phyloP scores from a whole-genome alignment of 1,139 yeast species.

The Blastobotrys serpentis region DNA sequence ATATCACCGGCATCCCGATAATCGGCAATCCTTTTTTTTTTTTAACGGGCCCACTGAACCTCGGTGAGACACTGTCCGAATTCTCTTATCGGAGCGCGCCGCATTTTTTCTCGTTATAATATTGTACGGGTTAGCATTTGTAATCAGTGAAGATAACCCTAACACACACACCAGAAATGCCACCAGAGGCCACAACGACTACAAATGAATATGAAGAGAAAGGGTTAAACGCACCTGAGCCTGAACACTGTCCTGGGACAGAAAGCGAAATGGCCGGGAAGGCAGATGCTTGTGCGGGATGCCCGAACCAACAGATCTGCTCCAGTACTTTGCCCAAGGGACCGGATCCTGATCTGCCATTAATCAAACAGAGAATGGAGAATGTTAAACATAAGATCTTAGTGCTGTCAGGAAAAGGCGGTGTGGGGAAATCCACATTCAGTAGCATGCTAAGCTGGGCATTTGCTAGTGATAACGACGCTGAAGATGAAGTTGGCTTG shows the following conservation, averaged over 20 bases:
- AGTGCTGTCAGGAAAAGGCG: conserved; percentile 94
- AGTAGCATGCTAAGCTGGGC: conserved; percentile 97
- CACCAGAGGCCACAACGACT: conserved; percentile 7
- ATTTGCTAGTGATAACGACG: conserved; percentile 78
- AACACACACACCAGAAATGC: background rate
- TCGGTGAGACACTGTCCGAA: too few species aligned
- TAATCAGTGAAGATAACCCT: background rate
- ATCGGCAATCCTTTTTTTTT: background rate
- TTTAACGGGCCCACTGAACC: too few species aligned
- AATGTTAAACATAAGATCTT: conserved; percentile 78
- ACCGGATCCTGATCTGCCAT: conserved; percentile 90
- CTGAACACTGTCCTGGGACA: conserved; percentile 98
- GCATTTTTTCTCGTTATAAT: too few species aligned
- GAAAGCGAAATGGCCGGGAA: conserved; percentile 92
- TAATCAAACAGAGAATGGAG: conserved; percentile 66
- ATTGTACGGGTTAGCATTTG: too few species aligned
- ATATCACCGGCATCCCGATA: background rate
- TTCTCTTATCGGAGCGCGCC: too few species aligned
- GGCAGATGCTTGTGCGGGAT: conserved; percentile 90
- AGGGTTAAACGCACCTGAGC: conserved; percentile 45
- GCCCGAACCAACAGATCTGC: conserved; percentile 91
- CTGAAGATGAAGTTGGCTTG: conserved; percentile 86
- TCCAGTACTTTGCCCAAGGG: conserved; percentile 79
- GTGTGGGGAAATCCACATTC: conserved; percentile 96
- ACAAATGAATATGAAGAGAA: conserved; percentile 8